A percentile compares a stretch with the other conserved stretches of the same genome.
These are phyloP conservation scores for Whalleya microplaca DNA, from an alignment of 2,329 filamentous ascomycete species.

Conservation along the genomic window DNA sequence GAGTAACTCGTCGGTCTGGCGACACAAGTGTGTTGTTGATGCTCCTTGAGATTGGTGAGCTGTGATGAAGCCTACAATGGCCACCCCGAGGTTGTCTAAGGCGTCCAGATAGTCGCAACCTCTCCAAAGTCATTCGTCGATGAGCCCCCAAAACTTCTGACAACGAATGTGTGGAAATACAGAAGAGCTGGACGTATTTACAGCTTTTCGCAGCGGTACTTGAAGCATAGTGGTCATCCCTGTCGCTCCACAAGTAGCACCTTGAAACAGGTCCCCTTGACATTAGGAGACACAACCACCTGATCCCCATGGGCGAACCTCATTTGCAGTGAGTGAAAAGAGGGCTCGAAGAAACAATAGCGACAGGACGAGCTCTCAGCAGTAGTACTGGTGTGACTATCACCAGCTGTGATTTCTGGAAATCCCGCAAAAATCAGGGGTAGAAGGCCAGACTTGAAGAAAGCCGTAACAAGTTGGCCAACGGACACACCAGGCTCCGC, in stretches of 20 bases:
- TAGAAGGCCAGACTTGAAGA: background rate
- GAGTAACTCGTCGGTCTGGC: background rate
- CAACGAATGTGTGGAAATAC: background rate
- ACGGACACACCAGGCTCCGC: background rate
- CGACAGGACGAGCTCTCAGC: background rate
- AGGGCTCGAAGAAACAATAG: background rate
- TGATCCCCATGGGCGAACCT: background rate
- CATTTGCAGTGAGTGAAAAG: background rate
- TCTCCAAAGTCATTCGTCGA: background rate
- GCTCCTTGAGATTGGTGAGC: background rate
- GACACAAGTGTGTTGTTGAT: background rate
- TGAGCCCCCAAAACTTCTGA: background rate
- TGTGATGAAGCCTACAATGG: background rate
- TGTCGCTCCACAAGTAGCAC: background rate
- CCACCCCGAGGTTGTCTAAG: background rate
- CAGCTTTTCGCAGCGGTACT: background rate
- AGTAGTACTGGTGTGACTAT: background rate
- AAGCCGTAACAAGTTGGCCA: background rate
- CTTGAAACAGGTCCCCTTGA: background rate
- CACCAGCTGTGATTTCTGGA: background rate
- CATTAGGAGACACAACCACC: background rate
- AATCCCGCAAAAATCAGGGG: background rate
- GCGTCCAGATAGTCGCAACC: too few species aligned
- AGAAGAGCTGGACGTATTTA: background rate
- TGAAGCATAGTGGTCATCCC: background rate